Base-by-base conservation (phyloP, 2,329 filamentous ascomycete genomes). In the Elsinoe fawcettii region DNA sequence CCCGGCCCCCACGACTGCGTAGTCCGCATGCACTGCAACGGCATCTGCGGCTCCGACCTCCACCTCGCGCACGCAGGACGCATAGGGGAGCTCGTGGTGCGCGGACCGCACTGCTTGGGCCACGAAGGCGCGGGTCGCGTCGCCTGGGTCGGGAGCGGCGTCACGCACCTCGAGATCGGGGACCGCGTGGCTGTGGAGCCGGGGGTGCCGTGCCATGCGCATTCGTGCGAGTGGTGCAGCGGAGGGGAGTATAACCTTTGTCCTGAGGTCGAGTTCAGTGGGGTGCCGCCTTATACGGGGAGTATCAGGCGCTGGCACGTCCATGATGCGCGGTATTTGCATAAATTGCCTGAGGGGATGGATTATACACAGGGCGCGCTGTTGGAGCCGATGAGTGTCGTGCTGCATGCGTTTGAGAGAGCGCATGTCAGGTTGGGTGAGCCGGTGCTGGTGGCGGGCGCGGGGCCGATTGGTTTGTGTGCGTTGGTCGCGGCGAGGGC, bases 221-320 rank as follows among this genome's bases (percentile, higher is more conserved):
- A 69, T 47, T 59, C 69, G 25, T 79, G 77, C 64, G 66, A 72
- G 39, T 66, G 69, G 56, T 79, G 77, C 62, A 69, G 71, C 25
- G 44, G 86, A 18, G 91, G 91, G 57, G 85, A 88, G 65, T 96
- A 96, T 79, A 96, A 96, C 70, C 90, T 90, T 59, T 96, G 91
- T 75, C 63, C 66, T 0, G 68, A 76, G 37, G 95, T 97, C 86
- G 76, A 75, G 32, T 97, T 97, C 69, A 90, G 90, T 20, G 91
- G 91, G 1, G 96, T 91, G 14, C 92, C 92, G 18, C 92, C 92
- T 2, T 83, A 86, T 70, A 83, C 95, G 69, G 91, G 92, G 51
- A 96, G 90, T 1, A 77, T 97, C 56, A 85, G 90, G 0, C 86
- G 88, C 51, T 93, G 91, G 77, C 96, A 92, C 77, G 70, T 78